Base-by-base conservation (phyloP, 768 basidiomycete species). In the Russula compacta region DNA sequence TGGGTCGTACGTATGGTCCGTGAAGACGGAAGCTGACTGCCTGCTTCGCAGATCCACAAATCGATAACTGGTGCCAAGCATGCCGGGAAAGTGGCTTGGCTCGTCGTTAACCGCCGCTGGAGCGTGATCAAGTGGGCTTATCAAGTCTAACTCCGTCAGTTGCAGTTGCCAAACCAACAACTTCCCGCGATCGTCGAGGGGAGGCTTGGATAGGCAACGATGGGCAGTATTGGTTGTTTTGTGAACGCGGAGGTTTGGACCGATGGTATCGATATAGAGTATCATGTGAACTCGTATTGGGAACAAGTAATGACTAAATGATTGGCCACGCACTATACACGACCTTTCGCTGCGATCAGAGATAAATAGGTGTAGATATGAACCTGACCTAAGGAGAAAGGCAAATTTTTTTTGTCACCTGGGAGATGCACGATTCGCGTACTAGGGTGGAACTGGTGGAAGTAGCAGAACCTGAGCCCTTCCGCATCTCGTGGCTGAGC, bases 21-120 rank as follows among this genome's bases (percentile, higher is more conserved):
- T 56, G 36, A 38, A 24, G 17, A 33, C 29, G 52, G 32, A 38
- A 38, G 21, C 62, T 71, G 63, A 73, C 35, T 29, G 19, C 42
- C 49, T 33, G 49, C 53, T 33, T 40, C 38, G 49, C 40, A 78
- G 77, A 71, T 69, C 76, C 66, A 9, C 68, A 71, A 54, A 72
- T 77, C 63, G 69, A 76, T 60, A 56, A 69, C 58, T 62, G 65
- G 55, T 78, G 77, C 56, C 77, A 71, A 36, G 5, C 0, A 0
- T 77, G 77, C 42, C 50, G 46, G 24, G 58, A 48, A 53, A 51
- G 49, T 14, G 64, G 62, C 12, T 36, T 59, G 39, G 61, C 61
- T 15, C 56, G 52, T 53, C 61, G 64, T 54, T 65, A 40, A 59
- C 35, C 48, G 46, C 49, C 19, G n/a, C 40, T 21, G 29, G 29